phyloP scores from a whole-genome alignment of 495 filamentous ascomycete species.

The Penicillium coffeae region DNA sequence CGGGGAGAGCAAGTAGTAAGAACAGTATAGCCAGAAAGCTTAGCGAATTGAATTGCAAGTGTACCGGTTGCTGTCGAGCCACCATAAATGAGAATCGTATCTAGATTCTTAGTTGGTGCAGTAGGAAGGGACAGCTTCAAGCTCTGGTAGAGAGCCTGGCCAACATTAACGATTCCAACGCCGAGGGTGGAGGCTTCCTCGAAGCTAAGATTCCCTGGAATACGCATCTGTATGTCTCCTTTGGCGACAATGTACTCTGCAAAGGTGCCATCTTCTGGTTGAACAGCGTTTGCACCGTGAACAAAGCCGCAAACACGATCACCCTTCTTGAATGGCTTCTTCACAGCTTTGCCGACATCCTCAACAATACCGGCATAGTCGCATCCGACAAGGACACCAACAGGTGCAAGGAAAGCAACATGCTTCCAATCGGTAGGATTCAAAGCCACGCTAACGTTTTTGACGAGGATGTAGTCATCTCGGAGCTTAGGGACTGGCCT shows the following conservation, averaged over 20 bases:
- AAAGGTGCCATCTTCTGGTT: constrained; percentile 53
- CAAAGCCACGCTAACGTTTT: constrained; percentile 45
- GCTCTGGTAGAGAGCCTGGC: constrained; percentile 34
- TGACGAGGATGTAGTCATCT: constrained; percentile 50
- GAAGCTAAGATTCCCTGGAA: constrained; percentile 52
- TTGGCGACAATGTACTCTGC: constrained; percentile 50
- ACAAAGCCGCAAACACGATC: constrained; percentile 52
- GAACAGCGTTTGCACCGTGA: constrained; percentile 46
- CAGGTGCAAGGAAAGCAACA: constrained; percentile 29
- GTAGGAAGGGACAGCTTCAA: constrained; percentile 27
- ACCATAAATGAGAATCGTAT: constrained; percentile 52
- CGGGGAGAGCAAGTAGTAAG: constrained; percentile 40
- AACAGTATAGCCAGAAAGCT: constrained; percentile 36
- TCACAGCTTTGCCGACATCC: constrained; percentile 49
- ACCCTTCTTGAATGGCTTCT: constrained; percentile 37
- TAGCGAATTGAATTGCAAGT: constrained; percentile 56
- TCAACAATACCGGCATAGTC: constrained; percentile 57
- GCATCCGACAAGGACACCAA: constrained; percentile 46
- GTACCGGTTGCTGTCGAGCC: constrained; percentile 51
- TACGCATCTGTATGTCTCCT: constrained; percentile 47
- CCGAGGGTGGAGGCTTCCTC: constrained; percentile 55
- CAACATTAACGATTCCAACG: constrained; percentile 48
- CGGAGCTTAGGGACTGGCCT: constrained; percentile 32
- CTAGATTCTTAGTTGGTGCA: constrained; percentile 17
- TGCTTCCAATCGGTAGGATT: constrained; percentile 62